These are phyloP conservation scores for Capronia americana DNA, from an alignment of 2,329 filamentous ascomycete genomes.

Conservation along the genomic window DNA sequence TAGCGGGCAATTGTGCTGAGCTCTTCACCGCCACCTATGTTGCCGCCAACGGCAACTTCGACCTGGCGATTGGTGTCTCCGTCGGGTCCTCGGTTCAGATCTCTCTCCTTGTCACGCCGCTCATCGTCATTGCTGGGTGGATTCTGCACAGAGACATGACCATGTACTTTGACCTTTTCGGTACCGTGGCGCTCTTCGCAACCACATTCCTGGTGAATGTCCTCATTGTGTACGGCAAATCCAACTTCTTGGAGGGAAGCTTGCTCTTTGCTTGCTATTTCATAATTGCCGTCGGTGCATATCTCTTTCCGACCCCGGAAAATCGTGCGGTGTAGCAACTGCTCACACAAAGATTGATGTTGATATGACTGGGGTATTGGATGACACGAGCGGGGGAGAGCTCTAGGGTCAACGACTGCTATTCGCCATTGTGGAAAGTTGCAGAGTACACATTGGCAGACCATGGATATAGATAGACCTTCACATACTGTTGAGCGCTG, in stretches of 20 bases:
- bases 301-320: constrained; percentile 19
- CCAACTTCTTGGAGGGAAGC: constrained; percentile 66
- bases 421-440: neutral
- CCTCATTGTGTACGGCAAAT: constrained; percentile 65
- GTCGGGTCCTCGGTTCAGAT: constrained; percentile 85
- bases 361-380: neutral
- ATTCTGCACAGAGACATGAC: constrained; percentile 75
- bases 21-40: constrained; percentile 73
- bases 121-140: constrained; percentile 80
- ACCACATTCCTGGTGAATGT: constrained; percentile 76
- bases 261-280: constrained; percentile 65
- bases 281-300: constrained; percentile 58
- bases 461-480: neutral
- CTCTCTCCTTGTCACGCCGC: constrained; percentile 78
- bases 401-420: neutral
- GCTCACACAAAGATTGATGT: neutral
- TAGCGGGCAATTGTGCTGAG: constrained; percentile 80
- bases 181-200: constrained; percentile 77
- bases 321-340: neutral
- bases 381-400: neutral
- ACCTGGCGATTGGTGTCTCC: constrained; percentile 75
- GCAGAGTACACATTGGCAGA: neutral
- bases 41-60: constrained; percentile 73
- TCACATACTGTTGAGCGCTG: neutral
- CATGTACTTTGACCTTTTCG: constrained; percentile 78